Evolutionary conservation across 139 green algal species (phyloP), one percentile per base, ranked within the genome.

Genomic region (Raphidocelis subcapitata): DNA sequence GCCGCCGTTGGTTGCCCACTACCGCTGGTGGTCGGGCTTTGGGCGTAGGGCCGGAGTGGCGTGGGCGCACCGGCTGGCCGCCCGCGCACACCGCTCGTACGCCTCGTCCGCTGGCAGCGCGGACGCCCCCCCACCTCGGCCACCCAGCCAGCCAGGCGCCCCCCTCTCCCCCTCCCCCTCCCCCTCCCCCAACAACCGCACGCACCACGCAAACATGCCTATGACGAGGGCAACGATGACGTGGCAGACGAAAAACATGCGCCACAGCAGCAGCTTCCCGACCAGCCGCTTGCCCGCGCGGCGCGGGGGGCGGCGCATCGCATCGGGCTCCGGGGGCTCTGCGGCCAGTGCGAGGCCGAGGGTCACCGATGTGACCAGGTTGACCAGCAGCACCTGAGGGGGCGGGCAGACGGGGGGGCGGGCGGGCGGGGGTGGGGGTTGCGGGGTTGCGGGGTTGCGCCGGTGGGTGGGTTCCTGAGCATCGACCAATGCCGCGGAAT

Each of bases 341-440:
- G 97, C 97, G 28, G 91, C 92, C 12, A 98, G 86, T 14, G 93
- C 93, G 24, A 92, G 94, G 51, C 92, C 93, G 15, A 93, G 93
- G 1, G 93, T 91, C 0, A 92, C 92, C 68, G 96, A 92, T 0
- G 93, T 97, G 20, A 98, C 93, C 28, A 98, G 84, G 76, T 98
- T 98, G 3, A 98, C 92, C 89, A 93, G 97, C 52, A 94, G 85
- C 76, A 96, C 83, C 80, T 94, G 87, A 26, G 82, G 31, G 29
- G 72, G 68, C n/a, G n/a, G n/a, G 66, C 66, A 51, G 1, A 79
- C 32, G 24, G 41, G 54, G 54, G 10, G 54, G 15, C 23, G 54
- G 15, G 54, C 23, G 54, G 54, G 54, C 5, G 54, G 10, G 54
- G 10, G 54, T 32, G 54, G 14, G 21, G 10, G 54, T 26, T 61